phyloP scores from a whole-genome alignment of 495 filamentous ascomycete species.

The Talaromyces proteolyticus region DNA sequence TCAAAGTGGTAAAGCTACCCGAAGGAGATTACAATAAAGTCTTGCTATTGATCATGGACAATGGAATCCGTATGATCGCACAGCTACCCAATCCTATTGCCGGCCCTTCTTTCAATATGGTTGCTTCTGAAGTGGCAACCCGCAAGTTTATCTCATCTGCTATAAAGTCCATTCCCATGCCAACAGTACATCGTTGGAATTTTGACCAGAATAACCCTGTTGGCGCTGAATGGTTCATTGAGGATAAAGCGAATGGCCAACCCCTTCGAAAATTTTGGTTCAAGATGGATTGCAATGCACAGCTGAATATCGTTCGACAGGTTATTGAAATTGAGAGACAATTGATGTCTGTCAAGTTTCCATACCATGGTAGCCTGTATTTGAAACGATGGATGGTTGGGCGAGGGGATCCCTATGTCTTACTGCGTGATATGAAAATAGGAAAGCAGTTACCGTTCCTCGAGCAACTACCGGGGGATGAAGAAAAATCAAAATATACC shows the following conservation, averaged over 20 bases:
- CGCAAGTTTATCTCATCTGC: constrained; percentile 23
- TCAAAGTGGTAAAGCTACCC: constrained; percentile 14
- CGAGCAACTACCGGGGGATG: too few species aligned
- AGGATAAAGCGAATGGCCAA: constrained; percentile 19
- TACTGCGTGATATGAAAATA: too few species aligned
- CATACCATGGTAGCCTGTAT: neutral
- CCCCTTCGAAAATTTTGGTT: constrained; percentile 1
- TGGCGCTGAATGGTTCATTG: constrained; percentile 22
- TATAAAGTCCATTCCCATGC: constrained; percentile 18
- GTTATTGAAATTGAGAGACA: neutral
- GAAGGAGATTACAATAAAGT: constrained; percentile 25
- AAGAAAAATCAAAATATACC: too few species aligned
- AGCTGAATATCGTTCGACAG: neutral
- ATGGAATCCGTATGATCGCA: constrained; percentile 19
- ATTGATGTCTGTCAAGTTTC: neutral
- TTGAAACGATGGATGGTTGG: neutral
- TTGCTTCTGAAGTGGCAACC: constrained; percentile 37
- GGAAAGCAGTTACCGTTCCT: too few species aligned
- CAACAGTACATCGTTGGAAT: constrained; percentile 13
- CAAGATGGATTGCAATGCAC: neutral
- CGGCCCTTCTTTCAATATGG: constrained; percentile 20
- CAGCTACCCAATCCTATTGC: constrained; percentile 25
- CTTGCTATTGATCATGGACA: constrained; percentile 19
- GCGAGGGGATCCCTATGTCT: neutral
- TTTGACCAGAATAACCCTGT: constrained; percentile 12